These are phyloP conservation scores for Suillus decipiens DNA, from an alignment of 768 basidiomycete species.

Conservation along the genomic window DNA sequence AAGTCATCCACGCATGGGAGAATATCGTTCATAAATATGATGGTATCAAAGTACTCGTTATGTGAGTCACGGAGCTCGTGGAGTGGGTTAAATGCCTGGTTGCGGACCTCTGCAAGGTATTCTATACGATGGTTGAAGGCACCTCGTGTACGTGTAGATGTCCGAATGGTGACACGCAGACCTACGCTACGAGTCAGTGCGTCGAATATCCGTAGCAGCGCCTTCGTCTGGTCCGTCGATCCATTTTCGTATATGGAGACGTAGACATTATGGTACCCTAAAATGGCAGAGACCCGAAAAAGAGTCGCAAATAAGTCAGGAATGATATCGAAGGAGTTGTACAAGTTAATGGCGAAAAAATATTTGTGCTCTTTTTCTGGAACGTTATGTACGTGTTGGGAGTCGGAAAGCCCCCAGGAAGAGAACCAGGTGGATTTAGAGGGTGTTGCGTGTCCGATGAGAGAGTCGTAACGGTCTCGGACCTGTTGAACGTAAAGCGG, in stretches of 20 bases:
- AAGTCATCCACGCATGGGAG: conserved; percentile 97
- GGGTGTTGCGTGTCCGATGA: conserved; percentile 72
- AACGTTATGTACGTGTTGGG: conserved; percentile 38
- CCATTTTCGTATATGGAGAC: conserved; percentile 99
- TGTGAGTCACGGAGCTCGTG: conserved; percentile 91
- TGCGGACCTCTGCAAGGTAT: conserved; percentile 99
- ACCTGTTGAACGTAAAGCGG: conserved; percentile 85
- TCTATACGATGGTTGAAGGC: conserved; percentile 99
- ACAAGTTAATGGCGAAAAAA: conserved; percentile 98
- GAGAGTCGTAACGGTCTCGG: conserved; percentile 77
- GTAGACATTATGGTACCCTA: conserved; percentile 97
- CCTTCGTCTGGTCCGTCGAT: conserved; percentile 98
- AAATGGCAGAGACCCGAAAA: conserved; percentile 87
- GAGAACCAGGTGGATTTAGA: conserved; percentile 62
- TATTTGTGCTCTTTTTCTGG: conserved; percentile 85
- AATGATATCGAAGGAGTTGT: conserved; percentile 99
- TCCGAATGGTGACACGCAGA: conserved; percentile 90
- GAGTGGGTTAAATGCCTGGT: conserved; percentile 93
- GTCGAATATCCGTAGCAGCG: conserved; percentile 92
- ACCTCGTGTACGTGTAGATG: conserved; percentile 89
- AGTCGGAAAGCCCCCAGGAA: conserved; percentile 50
- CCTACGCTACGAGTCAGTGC: conserved; percentile 89
- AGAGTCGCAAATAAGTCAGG: conserved; percentile 97
- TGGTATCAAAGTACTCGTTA: conserved; percentile 93
- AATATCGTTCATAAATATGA: conserved; percentile 99